phyloP scores from a whole-genome alignment of 1,284 basidiomycete genomes.

The Leccinum insolens region DNA sequence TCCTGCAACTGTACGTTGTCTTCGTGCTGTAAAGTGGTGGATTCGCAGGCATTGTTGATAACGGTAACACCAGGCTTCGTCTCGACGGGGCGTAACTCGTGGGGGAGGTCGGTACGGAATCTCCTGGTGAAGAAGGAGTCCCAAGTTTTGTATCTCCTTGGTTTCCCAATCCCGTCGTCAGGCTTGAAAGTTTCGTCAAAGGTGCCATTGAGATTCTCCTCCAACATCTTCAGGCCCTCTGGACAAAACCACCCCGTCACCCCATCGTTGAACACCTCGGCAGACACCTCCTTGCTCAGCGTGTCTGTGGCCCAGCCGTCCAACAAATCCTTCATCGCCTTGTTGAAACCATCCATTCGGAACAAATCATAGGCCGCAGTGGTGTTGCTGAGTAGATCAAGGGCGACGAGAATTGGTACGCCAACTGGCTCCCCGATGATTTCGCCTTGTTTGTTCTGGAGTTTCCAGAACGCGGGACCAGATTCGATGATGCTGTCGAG shows the following conservation, averaged over 20 bases:
- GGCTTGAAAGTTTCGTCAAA: slow-evolving; percentile 5
- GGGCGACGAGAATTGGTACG: slow-evolving; percentile 22
- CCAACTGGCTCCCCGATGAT: slow-evolving; percentile 22
- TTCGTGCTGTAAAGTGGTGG: slow-evolving; percentile 40
- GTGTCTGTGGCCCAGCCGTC: slow-evolving; percentile 9
- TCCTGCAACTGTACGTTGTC: slow-evolving; percentile 38
- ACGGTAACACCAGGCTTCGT: slow-evolving; percentile 12
- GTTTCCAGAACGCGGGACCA: slow-evolving; percentile 13
- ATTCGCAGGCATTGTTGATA: slow-evolving; percentile 50
- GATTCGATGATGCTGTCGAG: slow-evolving; percentile 13
- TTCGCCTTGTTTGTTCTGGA: slow-evolving; percentile 2
- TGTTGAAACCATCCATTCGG: not conserved
- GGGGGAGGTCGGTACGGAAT: not conserved
- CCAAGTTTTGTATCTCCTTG: slow-evolving; percentile 2
- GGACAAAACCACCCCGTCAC: not conserved
- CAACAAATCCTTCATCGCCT: not conserved
- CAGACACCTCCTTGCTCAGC: not conserved
- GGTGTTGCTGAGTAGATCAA: slow-evolving; percentile 31
- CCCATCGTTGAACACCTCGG: not conserved
- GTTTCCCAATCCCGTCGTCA: not conserved
- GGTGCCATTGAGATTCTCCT: not conserved
- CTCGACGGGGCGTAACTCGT: slow-evolving; percentile 38
- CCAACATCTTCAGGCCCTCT: not conserved
- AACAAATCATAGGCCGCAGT: slow-evolving; percentile 25
- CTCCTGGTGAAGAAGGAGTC: slow-evolving; percentile 5